A percentile compares a stretch with the other conserved stretches of the same genome.
phyloP scores from a whole-genome alignment of 1,139 yeast species.

The Kluyveromyces sp. region DNA sequence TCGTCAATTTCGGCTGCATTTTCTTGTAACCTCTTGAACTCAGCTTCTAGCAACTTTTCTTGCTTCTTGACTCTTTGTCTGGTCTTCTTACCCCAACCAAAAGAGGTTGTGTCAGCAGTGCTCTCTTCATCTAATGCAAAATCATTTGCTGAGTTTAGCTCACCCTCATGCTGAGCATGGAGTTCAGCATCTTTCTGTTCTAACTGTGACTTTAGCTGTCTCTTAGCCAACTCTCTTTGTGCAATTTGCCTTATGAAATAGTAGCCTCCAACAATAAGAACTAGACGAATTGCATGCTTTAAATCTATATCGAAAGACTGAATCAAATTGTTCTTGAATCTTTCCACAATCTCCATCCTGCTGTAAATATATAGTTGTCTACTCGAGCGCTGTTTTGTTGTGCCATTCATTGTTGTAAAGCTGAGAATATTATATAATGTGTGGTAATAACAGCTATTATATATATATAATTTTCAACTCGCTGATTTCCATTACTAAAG shows the following conservation, averaged over 20 bases:
- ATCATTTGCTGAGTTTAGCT: conserved; percentile 7
- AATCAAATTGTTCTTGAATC: conserved; percentile 10
- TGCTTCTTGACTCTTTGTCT: conserved; percentile 50
- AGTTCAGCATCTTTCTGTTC: conserved; percentile 36
- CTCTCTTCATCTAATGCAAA: conserved; percentile 29
- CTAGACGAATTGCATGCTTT: conserved; percentile 33
- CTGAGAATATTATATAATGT: no score
- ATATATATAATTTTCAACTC: no score
- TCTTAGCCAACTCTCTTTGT: conserved; percentile 38
- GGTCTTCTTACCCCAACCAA: conserved; percentile 78
- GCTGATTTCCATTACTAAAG: no score
- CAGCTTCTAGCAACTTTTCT: conserved; percentile 44
- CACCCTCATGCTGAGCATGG: conserved; percentile 32
- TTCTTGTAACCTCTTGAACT: conserved; percentile 38
- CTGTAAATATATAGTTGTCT: no score
- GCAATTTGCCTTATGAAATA: conserved; percentile 37
- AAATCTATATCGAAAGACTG: conserved; percentile 29
- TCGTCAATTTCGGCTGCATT: conserved; percentile 38
- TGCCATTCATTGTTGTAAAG: no score
- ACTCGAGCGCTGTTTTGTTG: no score
- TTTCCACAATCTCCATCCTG: conserved; percentile 9
- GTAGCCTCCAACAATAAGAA: conserved; percentile 41
- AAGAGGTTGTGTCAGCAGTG: conserved; percentile 30
- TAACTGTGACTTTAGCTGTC: conserved; percentile 45
- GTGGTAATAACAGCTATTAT: no score